Evolutionary conservation across 495 filamentous ascomycete genomes (phyloP), one percentile per base, ranked within the genome.

Genomic region (Usnea hakonensis): DNA sequence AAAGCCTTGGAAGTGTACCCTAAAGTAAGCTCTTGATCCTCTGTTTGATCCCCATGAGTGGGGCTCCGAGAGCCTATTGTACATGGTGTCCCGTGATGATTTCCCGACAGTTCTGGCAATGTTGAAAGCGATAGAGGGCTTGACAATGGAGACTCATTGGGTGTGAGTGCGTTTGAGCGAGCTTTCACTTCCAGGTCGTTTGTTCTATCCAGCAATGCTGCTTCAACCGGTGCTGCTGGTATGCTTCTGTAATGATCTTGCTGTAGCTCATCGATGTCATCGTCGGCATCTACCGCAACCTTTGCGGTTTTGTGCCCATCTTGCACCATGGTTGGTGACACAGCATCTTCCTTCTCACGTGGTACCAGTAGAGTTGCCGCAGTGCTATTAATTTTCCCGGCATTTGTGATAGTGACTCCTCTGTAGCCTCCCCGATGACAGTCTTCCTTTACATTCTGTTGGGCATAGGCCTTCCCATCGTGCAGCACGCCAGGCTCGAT

Each of bases 201-300:
- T 23, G 14, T 36, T 60, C 28, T 33, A 23, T 28, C n/a, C 21
- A 32, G 32, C 14, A 57, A 5, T 21, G 53, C 52, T 14, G 13
- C 16, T 30, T 41, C 5, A 38, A 37, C 35, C 26, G 50, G 48
- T 40, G 52, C 16, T 9, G 50, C 33, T 40, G 41, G 30, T 30
- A 14, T 62, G 32, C 30, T 28, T 41, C n/a, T 44, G 44, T 67
- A 63, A 26, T 67, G 60, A 55, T 60, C 65, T 32, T 61, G 54
- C 48, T 69, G 67, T 21, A 69, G 62, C 38, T 69, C 67, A 37
- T 67, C 65, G 40, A 64, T 48, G 10, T 64, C 58, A 16, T 54
- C 40, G n/a, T 50, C 13, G 53, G 14, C 13, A 19, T 52, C 28
- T 19, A 19, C 28, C 32, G 8, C 7, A 1, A 10, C 0, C 9